Evolutionary conservation across 2,329 filamentous ascomycete genomes (phyloP).

Genomic region (Xylaria hypoxylon): DNA sequence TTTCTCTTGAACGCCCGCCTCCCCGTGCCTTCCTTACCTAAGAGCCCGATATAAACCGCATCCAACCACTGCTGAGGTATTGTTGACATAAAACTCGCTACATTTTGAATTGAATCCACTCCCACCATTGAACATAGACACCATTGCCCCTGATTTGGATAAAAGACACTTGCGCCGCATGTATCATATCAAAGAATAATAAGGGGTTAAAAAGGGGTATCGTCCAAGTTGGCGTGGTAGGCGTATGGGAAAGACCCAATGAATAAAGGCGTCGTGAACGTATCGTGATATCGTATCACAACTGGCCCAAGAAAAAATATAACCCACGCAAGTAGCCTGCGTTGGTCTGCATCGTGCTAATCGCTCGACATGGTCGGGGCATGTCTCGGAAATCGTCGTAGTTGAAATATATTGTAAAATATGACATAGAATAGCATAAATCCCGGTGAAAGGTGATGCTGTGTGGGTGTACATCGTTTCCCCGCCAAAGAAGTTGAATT

Average conservation of each 20-base stretch:
- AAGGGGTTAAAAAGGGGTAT: conserved; percentile 14
- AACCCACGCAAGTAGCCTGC: background rate
- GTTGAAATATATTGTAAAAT: conserved; percentile 19
- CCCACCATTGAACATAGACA: conserved; percentile 23
- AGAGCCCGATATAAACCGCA: conserved; percentile 8
- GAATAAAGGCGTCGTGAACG: conserved; percentile 16
- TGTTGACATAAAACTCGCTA: conserved; percentile 27
- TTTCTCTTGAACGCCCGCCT: conserved; percentile 33
- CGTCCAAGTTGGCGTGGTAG: conserved; percentile 2
- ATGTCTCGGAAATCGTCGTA: background rate
- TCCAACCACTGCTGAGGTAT: conserved; percentile 27
- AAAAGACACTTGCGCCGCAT: conserved; percentile 36
- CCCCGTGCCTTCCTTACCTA: conserved; percentile 27
- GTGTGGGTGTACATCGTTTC: background rate
- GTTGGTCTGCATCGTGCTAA: conserved; percentile 2
- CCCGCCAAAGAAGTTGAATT: background rate
- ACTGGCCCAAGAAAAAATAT: background rate
- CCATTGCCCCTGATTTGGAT: conserved; percentile 18
- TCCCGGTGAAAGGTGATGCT: background rate
- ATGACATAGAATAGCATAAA: background rate
- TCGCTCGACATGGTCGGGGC: background rate
- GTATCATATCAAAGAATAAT: conserved; percentile 24
- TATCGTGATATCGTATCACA: conserved; percentile 21
- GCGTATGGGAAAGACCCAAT: conserved; percentile 8
- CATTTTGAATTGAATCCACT: conserved; percentile 29